These are phyloP conservation scores for Mucor sp. DNA, from an alignment of 371 early-diverging fungal genomes.

Conservation along the genomic window DNA sequence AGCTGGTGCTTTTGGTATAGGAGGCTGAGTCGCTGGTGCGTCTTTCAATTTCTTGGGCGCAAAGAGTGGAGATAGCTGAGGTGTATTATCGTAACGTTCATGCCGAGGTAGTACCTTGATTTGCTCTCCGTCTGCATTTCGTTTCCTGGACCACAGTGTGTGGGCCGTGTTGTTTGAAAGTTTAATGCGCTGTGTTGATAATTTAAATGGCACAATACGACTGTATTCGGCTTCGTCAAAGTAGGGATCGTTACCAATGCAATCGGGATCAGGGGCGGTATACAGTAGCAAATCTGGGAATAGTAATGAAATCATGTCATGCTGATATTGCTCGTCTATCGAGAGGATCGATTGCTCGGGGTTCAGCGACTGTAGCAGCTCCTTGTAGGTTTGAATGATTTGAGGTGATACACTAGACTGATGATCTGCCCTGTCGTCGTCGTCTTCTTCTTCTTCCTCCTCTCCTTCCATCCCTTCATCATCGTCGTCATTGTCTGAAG, in stretches of 20 bases:
- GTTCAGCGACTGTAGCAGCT: constrained; percentile 16
- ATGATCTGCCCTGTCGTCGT: constrained; percentile 4
- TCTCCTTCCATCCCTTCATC: no score
- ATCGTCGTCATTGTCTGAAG: neutral
- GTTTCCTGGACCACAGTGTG: neutral
- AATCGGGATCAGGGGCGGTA: constrained; percentile 47
- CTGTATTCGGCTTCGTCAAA: constrained; percentile 46
- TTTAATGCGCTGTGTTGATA: constrained; percentile 46
- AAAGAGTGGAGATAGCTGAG: constrained; percentile 34
- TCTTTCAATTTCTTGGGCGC: constrained; percentile 57
- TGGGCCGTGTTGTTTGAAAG: constrained; percentile 25
- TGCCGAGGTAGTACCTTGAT: constrained; percentile 22
- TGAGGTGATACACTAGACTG: constrained; percentile 9
- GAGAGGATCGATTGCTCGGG: constrained; percentile 21
- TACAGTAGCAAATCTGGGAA: constrained; percentile 49
- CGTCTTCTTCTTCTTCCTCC: constrained; percentile 13
- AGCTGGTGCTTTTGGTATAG: constrained; percentile 21
- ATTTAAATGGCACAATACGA: constrained; percentile 39
- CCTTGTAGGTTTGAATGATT: constrained; percentile 16
- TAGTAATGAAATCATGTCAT: constrained; percentile 31
- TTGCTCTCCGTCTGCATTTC: constrained; percentile 24
- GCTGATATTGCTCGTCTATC: neutral
- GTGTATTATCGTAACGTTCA: constrained; percentile 21
- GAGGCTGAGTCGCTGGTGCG: constrained; percentile 40
- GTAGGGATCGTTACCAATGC: constrained; percentile 48